These are phyloP conservation scores for Plenodomus lindquistii DNA, from an alignment of 2,329 filamentous ascomycete species.

Conservation along the genomic window DNA sequence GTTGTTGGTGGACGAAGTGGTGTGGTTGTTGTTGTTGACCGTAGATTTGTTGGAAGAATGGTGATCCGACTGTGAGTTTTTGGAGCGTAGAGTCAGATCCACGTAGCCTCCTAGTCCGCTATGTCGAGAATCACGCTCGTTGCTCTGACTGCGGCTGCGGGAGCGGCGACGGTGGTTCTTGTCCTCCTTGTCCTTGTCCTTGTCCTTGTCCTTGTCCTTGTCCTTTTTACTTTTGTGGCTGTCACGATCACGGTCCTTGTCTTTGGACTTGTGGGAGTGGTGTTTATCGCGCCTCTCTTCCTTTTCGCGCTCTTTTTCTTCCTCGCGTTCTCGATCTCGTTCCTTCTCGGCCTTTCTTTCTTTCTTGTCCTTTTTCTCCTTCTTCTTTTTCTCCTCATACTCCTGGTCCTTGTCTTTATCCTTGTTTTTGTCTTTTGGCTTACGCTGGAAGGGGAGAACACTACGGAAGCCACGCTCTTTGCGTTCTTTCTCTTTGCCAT, in stretches of 20 bases:
- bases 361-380: slow-evolving; percentile 20
- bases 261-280: slow-evolving; percentile 11
- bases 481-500: slow-evolving; percentile 42
- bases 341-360: slow-evolving; percentile 9
- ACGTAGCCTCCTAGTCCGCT: neutral
- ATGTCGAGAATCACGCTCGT: neutral
- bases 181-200: slow-evolving; percentile 19
- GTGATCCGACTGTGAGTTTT: neutral
- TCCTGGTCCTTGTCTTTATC: slow-evolving; percentile 30
- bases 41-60: too few species aligned
- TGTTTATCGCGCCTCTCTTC: neutral
- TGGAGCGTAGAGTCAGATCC: neutral
- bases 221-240: slow-evolving; percentile 11
- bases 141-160: neutral
- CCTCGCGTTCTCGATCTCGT: neutral
- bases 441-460: slow-evolving; percentile 43
- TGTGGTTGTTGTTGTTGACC: neutral
- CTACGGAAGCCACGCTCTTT: slow-evolving; percentile 46
- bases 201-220: slow-evolving; percentile 21
- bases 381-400: slow-evolving; percentile 20
- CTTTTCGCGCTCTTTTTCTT: slow-evolving; percentile 16
- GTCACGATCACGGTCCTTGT: slow-evolving; percentile 21
- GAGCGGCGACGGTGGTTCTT: slow-evolving; percentile 2
- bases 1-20: neutral
- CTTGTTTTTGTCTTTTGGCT: slow-evolving; percentile 38